A percentile compares a stretch with the other conserved stretches of the same genome.
phyloP scores from a whole-genome alignment of 257 asterid genomes.

The Apocynum venetum region DNA sequence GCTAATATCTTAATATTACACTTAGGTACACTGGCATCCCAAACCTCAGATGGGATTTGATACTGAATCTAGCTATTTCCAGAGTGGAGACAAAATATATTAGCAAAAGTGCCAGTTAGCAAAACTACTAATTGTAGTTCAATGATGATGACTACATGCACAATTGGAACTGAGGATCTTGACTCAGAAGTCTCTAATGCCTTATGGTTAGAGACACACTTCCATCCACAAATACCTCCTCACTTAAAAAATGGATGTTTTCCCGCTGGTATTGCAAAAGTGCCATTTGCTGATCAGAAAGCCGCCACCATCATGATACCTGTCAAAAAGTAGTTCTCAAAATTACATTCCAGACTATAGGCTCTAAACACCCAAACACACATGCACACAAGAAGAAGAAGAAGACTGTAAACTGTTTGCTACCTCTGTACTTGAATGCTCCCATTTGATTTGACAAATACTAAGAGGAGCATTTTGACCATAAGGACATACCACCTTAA shows the following conservation, averaged over 20 bases:
- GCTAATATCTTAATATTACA: conserved; percentile 3
- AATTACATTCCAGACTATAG: not conserved
- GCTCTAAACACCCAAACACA: not conserved
- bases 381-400: no score
- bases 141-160: not conserved
- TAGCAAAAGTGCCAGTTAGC: no score
- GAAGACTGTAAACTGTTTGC: not conserved
- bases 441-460: not conserved
- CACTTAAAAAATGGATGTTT: conserved; percentile 93
- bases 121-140: not conserved
- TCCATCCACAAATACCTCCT: conserved; percentile 62
- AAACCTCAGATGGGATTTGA: not conserved
- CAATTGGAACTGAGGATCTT: conserved; percentile 5
- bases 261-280: conserved; percentile 96
- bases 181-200: not conserved
- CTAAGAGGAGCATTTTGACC: not conserved
- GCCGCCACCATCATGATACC: conserved; percentile 95
- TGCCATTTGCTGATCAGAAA: conserved; percentile 99
- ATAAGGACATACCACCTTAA: not conserved
- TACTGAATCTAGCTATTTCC: not conserved
- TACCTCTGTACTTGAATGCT: not conserved
- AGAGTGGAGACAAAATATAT: not conserved
- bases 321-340: conserved; percentile 25
- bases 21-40: not conserved
- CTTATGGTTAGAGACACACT: not conserved